These are phyloP conservation scores for Groenewaldozyma auringiensis DNA, from an alignment of 1,139 yeast genomes.

Conservation along the genomic window DNA sequence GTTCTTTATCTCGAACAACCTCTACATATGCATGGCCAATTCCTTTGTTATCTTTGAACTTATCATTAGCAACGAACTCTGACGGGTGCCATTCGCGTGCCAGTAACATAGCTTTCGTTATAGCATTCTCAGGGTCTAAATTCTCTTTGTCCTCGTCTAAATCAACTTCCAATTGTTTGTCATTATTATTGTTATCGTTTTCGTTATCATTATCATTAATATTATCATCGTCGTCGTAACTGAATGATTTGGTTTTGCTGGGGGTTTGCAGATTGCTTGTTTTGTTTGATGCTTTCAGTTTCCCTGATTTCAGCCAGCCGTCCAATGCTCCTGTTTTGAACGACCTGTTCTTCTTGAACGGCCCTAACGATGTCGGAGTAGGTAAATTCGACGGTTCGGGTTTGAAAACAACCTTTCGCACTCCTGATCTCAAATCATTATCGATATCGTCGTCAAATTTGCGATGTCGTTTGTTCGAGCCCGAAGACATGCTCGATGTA, in stretches of 20 bases:
- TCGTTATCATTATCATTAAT: background rate
- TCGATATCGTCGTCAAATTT: constrained; percentile 14
- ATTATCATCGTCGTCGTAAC: background rate
- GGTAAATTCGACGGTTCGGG: constrained; percentile 3
- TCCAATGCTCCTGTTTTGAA: constrained; percentile 7
- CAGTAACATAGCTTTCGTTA: background rate
- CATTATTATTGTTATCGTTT: constrained; percentile 1
- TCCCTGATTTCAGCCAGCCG: constrained; percentile 4
- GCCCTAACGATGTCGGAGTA: background rate
- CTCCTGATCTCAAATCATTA: constrained; percentile 14
- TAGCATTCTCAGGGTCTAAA: background rate
- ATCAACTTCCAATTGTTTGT: constrained; percentile 3
- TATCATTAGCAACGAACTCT: constrained; percentile 24
- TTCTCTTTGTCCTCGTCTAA: constrained; percentile 1
- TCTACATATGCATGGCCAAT: constrained; percentile 21
- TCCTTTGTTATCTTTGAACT: constrained; percentile 16
- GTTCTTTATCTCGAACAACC: constrained; percentile 19
- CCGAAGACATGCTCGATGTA: background rate
- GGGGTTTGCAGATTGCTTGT: constrained; percentile 9
- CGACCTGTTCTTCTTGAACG: background rate
- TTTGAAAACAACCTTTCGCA: constrained; percentile 11
- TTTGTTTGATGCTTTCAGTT: constrained; percentile 4
- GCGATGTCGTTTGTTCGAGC: constrained; percentile 4
- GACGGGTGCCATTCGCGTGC: constrained; percentile 16
- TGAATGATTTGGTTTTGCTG: background rate